Conservation (phyloP, 2,329 filamentous ascomycete species). For the Penicillium sp. region DNA sequence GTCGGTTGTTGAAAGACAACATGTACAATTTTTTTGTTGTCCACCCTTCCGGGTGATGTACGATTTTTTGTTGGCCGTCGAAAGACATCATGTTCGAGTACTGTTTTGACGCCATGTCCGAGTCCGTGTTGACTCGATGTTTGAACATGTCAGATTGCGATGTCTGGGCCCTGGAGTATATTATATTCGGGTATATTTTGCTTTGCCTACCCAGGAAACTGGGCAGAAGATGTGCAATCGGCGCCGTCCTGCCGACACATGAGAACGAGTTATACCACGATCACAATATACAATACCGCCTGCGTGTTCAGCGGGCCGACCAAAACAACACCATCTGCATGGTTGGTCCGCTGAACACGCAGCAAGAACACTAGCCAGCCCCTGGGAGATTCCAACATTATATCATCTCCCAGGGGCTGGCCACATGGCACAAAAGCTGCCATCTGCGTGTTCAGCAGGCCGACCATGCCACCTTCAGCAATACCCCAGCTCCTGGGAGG, state of each 20-base stretch:
- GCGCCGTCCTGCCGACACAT: neutral
- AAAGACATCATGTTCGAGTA: neutral
- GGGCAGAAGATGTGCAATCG: neutral
- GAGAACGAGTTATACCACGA: neutral
- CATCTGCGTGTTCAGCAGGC: neutral
- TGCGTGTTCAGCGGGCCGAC: neutral
- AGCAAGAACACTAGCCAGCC: neutral
- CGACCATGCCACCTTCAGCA: neutral
- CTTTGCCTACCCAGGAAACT: neutral
- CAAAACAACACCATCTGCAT: neutral
- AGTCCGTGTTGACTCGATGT: neutral
- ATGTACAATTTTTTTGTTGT: neutral
- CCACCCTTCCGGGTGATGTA: slow-evolving; percentile 1
- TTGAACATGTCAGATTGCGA: neutral
- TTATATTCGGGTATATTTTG: neutral
- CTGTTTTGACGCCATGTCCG: neutral
- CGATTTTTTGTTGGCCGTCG: neutral
- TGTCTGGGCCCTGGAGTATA: neutral
- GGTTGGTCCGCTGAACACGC: neutral
- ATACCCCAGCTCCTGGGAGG: neutral
- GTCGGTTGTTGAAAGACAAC: neutral
- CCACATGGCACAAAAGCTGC: neutral
- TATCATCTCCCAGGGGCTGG: neutral
- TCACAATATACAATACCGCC: neutral
- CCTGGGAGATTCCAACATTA: neutral